These are phyloP conservation scores for Zygotorulaspora danielsina DNA, from an alignment of 805 yeast genomes.

Conservation along the genomic window DNA sequence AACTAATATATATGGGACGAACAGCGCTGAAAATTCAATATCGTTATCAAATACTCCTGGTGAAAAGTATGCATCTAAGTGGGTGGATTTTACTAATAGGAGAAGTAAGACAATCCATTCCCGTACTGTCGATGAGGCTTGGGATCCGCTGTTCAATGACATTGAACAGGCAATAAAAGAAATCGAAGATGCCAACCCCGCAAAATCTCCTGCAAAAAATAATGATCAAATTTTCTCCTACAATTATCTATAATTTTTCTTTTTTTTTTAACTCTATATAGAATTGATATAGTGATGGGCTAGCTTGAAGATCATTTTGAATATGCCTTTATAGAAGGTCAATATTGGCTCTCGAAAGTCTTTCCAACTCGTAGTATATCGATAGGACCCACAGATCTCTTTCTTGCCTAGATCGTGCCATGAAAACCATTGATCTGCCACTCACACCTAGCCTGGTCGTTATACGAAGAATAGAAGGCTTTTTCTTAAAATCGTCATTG, in stretches of 20 bases:
- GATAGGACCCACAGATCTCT: constrained; percentile 73
- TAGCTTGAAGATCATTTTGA: too few species aligned
- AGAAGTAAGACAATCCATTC: constrained; percentile 1
- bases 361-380: constrained; percentile 36
- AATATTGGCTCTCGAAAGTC: constrained; percentile 18
- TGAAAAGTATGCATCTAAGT: background rate
- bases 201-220: constrained; percentile 7
- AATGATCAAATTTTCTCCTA: constrained; percentile 8
- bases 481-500: constrained; percentile 7
- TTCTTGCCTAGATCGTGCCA: constrained; percentile 78
- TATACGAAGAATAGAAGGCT: constrained; percentile 24
- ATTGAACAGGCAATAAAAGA: constrained; percentile 20
- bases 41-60: background rate
- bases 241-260: constrained; percentile 7
- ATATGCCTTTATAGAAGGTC: background rate
- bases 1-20: background rate
- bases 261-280: background rate
- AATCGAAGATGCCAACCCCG: constrained; percentile 8
- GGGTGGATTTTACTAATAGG: background rate
- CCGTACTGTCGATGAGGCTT: constrained; percentile 3
- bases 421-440: constrained; percentile 66
- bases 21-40: background rate
- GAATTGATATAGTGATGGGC: too few species aligned
- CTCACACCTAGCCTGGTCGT: constrained; percentile 57
- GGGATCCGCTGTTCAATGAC: constrained; percentile 17